Base-by-base conservation (phyloP, 1,284 basidiomycete genomes). In the Cutaneotrichosporon sp. region DNA sequence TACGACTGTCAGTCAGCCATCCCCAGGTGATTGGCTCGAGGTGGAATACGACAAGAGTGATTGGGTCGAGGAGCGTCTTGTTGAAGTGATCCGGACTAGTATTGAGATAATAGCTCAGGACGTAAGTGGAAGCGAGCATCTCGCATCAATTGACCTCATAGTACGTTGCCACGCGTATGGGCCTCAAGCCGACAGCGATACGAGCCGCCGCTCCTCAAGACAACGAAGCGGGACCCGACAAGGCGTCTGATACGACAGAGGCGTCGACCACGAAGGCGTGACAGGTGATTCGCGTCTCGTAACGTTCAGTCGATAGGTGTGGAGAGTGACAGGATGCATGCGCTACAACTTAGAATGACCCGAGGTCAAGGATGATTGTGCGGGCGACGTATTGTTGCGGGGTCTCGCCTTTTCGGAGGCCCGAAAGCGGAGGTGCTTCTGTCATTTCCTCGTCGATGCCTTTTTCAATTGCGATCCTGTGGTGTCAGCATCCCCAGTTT, bases 1-100 rank as follows among this genome's bases (percentile, higher is more conserved):
- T 68, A 83, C 83, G 8, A 88, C 87, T 0, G 72, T 88, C 48
- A 88, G 87, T 5, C 92, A 97, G 69, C 80, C 83, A 8, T 80
- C 91, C 12, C 90, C 92, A 0, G 80, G 76, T 8, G 77, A 80
- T 51, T 97, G 92, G 92, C 73, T 96, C 50, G 82, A 84, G 1
- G 78, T 93, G 33, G 91, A 88, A 83, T 91, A 94, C 69, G 83
- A 87, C 57, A 66, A 72, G 53, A 88, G 90, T 68, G 89, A 93
- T 48, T 97, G 93, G 93, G 90, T 96, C 4, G 93, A 97, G 74
- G 90, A 96, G 69, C 75, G 87, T 21, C 82, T 94, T 54, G 91
- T 91, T 1, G 92, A 94, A 64, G 81, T 84, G 0, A 76, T 97
- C 55, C 78, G 87, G 54, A 79, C 89, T 5, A 86, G 85, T 7